Percentiles rank a stretch among this genome's conserved stretches.
Evolutionary conservation across 768 basidiomycete species (phyloP).

Genomic region (Boletales sp.): DNA sequence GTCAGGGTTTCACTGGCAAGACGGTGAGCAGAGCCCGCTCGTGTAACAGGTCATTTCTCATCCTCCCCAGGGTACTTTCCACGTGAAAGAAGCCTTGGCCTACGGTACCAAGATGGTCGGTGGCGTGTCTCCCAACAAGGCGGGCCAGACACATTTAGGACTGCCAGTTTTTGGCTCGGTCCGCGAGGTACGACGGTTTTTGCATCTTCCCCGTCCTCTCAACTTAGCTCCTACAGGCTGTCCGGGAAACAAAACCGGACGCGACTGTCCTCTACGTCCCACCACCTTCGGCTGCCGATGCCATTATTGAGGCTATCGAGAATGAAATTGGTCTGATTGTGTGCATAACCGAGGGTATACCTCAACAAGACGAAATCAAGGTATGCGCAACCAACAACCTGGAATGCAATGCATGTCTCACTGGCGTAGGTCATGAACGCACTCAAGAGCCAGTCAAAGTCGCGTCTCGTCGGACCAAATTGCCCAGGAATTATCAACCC

Average conservation of each 20-base stretch:
- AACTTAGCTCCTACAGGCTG: constrained; percentile 56
- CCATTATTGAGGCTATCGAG: constrained; percentile 98
- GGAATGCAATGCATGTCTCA: constrained; percentile 1
- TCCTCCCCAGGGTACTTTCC: constrained; percentile 82
- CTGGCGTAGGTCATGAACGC: constrained; percentile 79
- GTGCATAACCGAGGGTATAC: constrained; percentile 98
- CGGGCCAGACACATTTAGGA: constrained; percentile 92
- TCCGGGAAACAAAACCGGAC: constrained; percentile 80
- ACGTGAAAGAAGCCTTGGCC: constrained; percentile 86
- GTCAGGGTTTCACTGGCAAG: constrained; percentile 96
- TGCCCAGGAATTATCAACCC: constrained; percentile 99
- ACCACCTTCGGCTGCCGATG: constrained; percentile 93
- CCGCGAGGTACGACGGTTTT: constrained; percentile 60
- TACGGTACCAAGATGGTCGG: constrained; percentile 98
- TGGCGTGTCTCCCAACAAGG: constrained; percentile 95
- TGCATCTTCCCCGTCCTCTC: background rate
- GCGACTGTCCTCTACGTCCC: constrained; percentile 97
- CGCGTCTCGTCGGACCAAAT: constrained; percentile 96
- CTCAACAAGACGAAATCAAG: constrained; percentile 93
- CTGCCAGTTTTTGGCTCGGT: constrained; percentile 93
- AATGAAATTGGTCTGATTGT: constrained; percentile 97
- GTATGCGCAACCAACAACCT: constrained; percentile 37
- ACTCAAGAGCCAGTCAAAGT: constrained; percentile 89
- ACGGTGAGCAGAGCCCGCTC: constrained; percentile 51
- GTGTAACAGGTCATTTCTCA: constrained; percentile 2